Evolutionary conservation across 306 rosid species (phyloP).

Genomic region (Benincasa hispida): DNA sequence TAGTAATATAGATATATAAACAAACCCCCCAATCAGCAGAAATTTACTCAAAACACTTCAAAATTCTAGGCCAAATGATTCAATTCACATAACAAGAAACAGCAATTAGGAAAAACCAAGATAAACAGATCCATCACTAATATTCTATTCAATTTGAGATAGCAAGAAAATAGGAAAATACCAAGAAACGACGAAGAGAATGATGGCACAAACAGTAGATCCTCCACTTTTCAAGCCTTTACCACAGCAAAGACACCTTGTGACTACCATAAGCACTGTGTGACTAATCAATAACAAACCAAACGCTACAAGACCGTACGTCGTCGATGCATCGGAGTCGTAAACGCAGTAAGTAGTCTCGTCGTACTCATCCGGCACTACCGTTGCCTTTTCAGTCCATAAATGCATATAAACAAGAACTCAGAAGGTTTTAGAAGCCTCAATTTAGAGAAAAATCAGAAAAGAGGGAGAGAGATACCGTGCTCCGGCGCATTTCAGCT

Average conservation of each 20-base stretch:
- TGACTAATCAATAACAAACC: slow-evolving; percentile 57
- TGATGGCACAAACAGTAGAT: slow-evolving; percentile 46
- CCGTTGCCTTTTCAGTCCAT: slow-evolving; percentile 32
- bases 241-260: slow-evolving; percentile 85
- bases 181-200: slow-evolving; percentile 77
- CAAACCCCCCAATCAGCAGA: neutral
- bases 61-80: neutral
- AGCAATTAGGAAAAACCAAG: neutral
- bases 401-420: neutral
- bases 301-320: slow-evolving; percentile 65
- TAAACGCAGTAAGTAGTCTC: slow-evolving; percentile 49
- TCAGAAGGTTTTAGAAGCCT: neutral
- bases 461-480: slow-evolving; percentile 15
- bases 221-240: slow-evolving; percentile 62
- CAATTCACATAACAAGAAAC: neutral
- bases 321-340: slow-evolving; percentile 77
- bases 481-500: slow-evolving; percentile 83
- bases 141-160: neutral
- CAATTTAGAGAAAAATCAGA: neutral
- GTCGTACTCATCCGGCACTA: slow-evolving; percentile 62
- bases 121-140: neutral
- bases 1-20: neutral
- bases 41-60: neutral
- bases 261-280: slow-evolving; percentile 46
- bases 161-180: neutral